Base-by-base conservation (phyloP, 192 early-diverging fungal genomes). In the Coemansia biformis region DNA sequence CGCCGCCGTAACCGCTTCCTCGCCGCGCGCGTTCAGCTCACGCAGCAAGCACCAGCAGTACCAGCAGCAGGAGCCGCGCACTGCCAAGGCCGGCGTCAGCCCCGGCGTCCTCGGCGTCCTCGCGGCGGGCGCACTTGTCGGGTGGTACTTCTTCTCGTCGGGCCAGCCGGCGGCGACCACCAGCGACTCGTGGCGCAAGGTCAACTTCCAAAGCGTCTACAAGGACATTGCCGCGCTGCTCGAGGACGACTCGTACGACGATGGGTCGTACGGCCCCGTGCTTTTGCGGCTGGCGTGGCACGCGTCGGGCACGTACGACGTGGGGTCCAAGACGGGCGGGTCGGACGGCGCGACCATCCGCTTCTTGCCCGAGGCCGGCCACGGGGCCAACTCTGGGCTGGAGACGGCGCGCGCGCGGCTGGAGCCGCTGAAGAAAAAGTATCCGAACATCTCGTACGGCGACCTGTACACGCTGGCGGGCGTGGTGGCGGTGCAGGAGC, bases 221-320 rank as follows among this genome's bases (percentile, higher is more conserved):
- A 80, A 85, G 62, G 82, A 82, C 43, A 88, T 88, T 60, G 86
- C 85, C 28, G 79, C 76, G 39, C 66, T 88, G 45, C 75, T 88
- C 18, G 85, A 86, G 40, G 83, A 86, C 51, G 76, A 83, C 49
- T 71, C 85, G 72, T 87, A 85, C 41, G 86, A 89, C 59, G 86
- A 89, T 46, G 89, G 89, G 41, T 84, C 81, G 23, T 82, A 80
- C 57, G 89, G 85, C 17, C 86, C 88, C 1, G 74, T 92, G 26
- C 75, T 92, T 58, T 56, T 90, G 40, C 83, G 89, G 17, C 79
- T 92, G 19, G 89, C 88, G 29, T 92, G 89, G 89, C 89, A 92
- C 72, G 64, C 85, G 6, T 80, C 81, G 36, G 89, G 89, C n/a
- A 88, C 88, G 26, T 89, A 76, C 63, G 82, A 82, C 63, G 66